Conservation (phyloP, 257 asterid species). For the Gentiana straminea region DNA sequence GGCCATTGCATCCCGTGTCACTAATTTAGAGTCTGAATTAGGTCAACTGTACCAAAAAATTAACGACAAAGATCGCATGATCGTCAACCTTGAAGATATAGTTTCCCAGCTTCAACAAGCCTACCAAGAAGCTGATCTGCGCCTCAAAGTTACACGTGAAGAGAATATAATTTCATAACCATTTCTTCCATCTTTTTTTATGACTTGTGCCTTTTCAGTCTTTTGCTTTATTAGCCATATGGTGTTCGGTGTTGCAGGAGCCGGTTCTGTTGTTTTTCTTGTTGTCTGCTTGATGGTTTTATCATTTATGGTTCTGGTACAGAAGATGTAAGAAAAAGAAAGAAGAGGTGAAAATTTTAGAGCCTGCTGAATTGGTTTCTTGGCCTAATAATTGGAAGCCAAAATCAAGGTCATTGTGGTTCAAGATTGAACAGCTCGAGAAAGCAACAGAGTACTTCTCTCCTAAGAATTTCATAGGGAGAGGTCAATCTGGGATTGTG, state of each 20-base stretch:
- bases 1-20: conserved; percentile 96
- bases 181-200: neutral
- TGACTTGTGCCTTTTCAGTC: neutral
- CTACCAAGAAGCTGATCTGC: conserved; percentile 55
- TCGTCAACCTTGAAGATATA: conserved; percentile 61
- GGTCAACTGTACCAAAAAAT: conserved; percentile 53
- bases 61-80: conserved; percentile 46
- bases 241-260: conserved; percentile 26
- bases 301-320: conserved; percentile 14
- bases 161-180: conserved; percentile 46
- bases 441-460: conserved; percentile 40
- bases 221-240: no score
- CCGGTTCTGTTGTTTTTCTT: conserved; percentile 21
- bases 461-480: conserved; percentile 34
- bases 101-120: conserved; percentile 50
- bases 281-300: conserved; percentile 16
- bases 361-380: neutral
- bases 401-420: conserved; percentile 26
- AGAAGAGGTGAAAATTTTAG: neutral
- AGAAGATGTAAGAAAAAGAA: conserved; percentile 10
- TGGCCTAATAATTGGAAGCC: conserved; percentile 33
- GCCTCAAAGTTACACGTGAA: conserved; percentile 52
- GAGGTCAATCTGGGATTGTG: conserved; percentile 47
- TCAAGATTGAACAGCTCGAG: conserved; percentile 31
- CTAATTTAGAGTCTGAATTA: conserved; percentile 67